phyloP scores from a whole-genome alignment of 1,284 basidiomycete species.

The Malassezia caprae region DNA sequence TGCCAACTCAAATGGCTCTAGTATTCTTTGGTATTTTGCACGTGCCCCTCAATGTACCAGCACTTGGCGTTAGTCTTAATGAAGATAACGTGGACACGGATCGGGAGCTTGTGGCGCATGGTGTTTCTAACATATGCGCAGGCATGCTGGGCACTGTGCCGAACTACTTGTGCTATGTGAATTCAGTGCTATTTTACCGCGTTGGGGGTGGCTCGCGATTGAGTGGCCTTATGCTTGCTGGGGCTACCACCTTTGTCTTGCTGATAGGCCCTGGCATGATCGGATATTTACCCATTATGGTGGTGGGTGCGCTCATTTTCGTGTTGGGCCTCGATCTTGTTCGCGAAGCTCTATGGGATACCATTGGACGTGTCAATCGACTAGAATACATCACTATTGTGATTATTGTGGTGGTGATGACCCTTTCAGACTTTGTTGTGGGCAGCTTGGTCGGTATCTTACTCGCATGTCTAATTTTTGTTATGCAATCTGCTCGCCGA shows the following conservation, averaged over 20 bases:
- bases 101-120: slow-evolving; percentile 83
- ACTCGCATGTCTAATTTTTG: slow-evolving; percentile 88
- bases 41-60: slow-evolving; percentile 63
- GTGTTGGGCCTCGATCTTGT: slow-evolving; percentile 87
- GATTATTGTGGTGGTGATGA: slow-evolving; percentile 64
- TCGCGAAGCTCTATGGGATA: slow-evolving; percentile 90
- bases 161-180: slow-evolving; percentile 52
- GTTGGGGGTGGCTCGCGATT: slow-evolving; percentile 78
- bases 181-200: slow-evolving; percentile 62
- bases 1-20: slow-evolving; percentile 51
- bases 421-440: slow-evolving; percentile 62
- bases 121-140: slow-evolving; percentile 75
- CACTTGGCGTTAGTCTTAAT: slow-evolving; percentile 81
- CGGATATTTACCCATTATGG: slow-evolving; percentile 45
- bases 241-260: slow-evolving; percentile 64
- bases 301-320: slow-evolving; percentile 73
- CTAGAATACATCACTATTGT: slow-evolving; percentile 54
- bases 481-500: slow-evolving; percentile 76
- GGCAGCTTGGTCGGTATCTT: slow-evolving; percentile 87
- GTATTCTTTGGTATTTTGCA: slow-evolving; percentile 88
- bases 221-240: slow-evolving; percentile 74
- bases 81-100: slow-evolving; percentile 84
- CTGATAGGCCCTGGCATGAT: slow-evolving; percentile 62
- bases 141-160: slow-evolving; percentile 68
- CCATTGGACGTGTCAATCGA: slow-evolving; percentile 63